These are phyloP conservation scores for Boletus pseudo-olivaceus DNA, from an alignment of 768 basidiomycete species.

Conservation along the genomic window DNA sequence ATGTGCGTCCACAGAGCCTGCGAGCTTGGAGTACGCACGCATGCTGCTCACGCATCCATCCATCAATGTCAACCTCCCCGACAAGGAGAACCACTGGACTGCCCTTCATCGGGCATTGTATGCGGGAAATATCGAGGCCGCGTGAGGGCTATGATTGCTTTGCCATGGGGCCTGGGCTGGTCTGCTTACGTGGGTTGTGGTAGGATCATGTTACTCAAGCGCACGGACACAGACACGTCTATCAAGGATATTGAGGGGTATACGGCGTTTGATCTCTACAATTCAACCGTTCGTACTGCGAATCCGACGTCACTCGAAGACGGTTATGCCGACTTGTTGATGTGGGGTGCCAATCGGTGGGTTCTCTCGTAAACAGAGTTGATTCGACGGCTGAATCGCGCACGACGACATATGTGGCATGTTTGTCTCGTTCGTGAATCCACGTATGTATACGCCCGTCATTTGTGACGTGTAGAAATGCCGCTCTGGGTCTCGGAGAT, in stretches of 20 bases:
- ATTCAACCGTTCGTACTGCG: constrained; percentile 78
- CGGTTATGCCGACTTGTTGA: constrained; percentile 59
- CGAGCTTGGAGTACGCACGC: constrained; percentile 72
- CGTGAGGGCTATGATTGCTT: constrained; percentile 41
- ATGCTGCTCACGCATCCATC: constrained; percentile 71
- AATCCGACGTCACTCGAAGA: constrained; percentile 45
- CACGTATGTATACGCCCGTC: too few relatives aligned
- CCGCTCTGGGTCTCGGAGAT: constrained; percentile 81
- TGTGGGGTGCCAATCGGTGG: constrained; percentile 84
- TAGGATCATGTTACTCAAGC: constrained; percentile 73
- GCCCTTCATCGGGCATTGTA: constrained; percentile 87
- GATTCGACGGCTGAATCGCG: neutral
- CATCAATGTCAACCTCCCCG: constrained; percentile 75
- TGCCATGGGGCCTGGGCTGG: neutral
- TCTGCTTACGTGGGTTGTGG: constrained; percentile 18
- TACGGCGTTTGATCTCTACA: constrained; percentile 90
- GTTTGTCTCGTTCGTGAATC: neutral
- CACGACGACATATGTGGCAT: neutral
- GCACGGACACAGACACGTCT: constrained; percentile 64
- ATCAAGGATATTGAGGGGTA: constrained; percentile 86
- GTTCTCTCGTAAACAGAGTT: constrained; percentile 1
- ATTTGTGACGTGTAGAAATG: constrained; percentile 55
- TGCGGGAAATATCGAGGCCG: constrained; percentile 67
- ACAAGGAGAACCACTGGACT: constrained; percentile 88
- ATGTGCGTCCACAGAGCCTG: constrained; percentile 56